phyloP scores from a whole-genome alignment of 1,284 basidiomycete species.

The Calocybe gambosa region DNA sequence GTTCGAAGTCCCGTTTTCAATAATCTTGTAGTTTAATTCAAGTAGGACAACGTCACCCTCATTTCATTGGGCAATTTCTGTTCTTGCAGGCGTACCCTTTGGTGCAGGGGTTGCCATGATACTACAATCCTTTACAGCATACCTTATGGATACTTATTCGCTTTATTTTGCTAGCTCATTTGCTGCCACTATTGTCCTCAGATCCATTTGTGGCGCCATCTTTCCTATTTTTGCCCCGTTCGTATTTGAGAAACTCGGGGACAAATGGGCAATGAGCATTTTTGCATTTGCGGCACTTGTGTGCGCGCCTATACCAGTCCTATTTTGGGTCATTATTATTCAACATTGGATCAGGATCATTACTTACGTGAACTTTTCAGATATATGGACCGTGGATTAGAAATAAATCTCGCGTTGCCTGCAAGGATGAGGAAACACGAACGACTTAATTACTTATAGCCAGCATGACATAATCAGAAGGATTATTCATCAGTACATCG shows the following conservation, averaged over 20 bases:
- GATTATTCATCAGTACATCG: too few species aligned
- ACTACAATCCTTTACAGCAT: conserved; percentile 52
- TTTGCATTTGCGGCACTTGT: conserved; percentile 54
- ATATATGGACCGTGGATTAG: conserved; percentile 56
- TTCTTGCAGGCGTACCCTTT: conserved; percentile 59
- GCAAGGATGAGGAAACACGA: conserved; percentile 26
- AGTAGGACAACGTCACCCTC: conserved; percentile 49
- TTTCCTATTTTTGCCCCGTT: conserved; percentile 56
- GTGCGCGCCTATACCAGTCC: conserved; percentile 35
- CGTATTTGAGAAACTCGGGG: conserved; percentile 42
- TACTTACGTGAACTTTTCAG: conserved; percentile 22
- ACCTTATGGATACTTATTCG: conserved; percentile 62
- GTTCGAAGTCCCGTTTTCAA: too few species aligned
- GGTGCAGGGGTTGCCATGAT: conserved; percentile 36
- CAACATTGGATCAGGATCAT: not conserved
- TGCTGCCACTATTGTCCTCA: conserved; percentile 64
- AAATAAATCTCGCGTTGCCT: conserved; percentile 46
- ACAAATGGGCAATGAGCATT: conserved; percentile 61
- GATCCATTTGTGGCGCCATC: conserved; percentile 56
- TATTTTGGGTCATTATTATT: conserved; percentile 39
- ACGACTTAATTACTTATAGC: too few species aligned
- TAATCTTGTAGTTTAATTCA: not conserved
- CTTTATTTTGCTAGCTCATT: conserved; percentile 61
- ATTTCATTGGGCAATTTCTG: conserved; percentile 57
- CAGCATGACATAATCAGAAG: not conserved